Base-by-base conservation (phyloP, 2,329 filamentous ascomycete species). In the Botrytis galanthina region DNA sequence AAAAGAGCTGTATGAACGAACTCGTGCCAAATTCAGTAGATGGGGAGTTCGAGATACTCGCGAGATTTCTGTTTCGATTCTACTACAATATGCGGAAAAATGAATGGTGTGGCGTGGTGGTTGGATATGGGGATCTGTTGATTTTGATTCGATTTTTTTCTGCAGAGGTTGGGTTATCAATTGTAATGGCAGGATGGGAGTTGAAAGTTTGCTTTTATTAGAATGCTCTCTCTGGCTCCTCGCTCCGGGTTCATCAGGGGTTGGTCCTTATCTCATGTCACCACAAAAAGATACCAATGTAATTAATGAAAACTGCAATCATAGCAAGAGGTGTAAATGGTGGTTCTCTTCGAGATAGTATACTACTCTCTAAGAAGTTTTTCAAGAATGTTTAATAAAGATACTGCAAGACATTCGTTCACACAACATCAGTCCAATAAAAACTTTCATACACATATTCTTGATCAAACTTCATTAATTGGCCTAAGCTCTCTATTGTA, bases 381-480 rank as follows among this genome's bases (percentile, higher is more conserved):
- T 22, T 26, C 14, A 48, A 35, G 9, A 66, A 26, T 35, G 29
- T 48, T 16, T 66, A 10, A 32, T 26, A 32, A 32, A 32, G 62
- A 46, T 54, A 54, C 32, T 51, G 16, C 32, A 54, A 44, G 42
- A 26, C 10, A 9, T 39, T n/a, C 60, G 48, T 37, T 54, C 51
- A 54, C 51, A 54, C n/a, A 57, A 67, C 12, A 39, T 29, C 7
- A 0, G 37, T 39, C n/a, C 14, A 39, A 54, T 22, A 8, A 20
- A 39, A 18, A 51, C 18, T 67, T 12, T 39, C 35, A 39, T 39
- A 18, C 18, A 18, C 59, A 16, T 42, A 22, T 32, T 61, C 29
- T 44, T 44, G 67, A 66, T 69, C 46, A 48, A 48, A 72, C 73
- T 73, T 74, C 51, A 74, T 72, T 73, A 73, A 32, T 69, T 71